A percentile compares a stretch with the other conserved stretches of the same genome.
These are phyloP conservation scores for Rubroboletus satanas DNA, from an alignment of 768 basidiomycete genomes.

Conservation along the genomic window DNA sequence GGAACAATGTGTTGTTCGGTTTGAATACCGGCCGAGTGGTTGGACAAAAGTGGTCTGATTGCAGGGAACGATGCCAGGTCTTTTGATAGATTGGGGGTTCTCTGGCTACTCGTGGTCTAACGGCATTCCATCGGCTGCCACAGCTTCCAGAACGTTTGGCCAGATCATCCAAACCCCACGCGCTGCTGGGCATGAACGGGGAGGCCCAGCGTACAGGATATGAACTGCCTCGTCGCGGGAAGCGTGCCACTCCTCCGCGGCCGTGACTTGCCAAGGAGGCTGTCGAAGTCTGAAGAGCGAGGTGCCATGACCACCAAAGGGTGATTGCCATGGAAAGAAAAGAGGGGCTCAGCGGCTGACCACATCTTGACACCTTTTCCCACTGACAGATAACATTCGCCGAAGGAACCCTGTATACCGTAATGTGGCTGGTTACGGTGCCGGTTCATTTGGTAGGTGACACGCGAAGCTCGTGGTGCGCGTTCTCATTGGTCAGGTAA, in stretches of 20 bases:
- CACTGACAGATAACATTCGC: not conserved
- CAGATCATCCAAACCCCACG: not conserved
- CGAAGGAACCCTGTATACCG: not conserved
- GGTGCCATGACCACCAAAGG: not conserved
- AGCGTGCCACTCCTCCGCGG: not conserved
- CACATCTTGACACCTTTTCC: conserved; percentile 4
- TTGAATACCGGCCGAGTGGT: not conserved
- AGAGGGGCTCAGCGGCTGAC: not conserved
- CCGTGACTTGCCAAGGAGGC: not conserved
- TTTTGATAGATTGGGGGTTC: not conserved
- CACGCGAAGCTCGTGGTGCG: not conserved
- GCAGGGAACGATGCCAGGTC: not conserved
- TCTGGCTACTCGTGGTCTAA: not conserved
- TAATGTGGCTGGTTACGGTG: conserved; percentile 1
- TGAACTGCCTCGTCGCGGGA: not conserved
- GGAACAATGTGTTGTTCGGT: not conserved
- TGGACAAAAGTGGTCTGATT: conserved; percentile 9
- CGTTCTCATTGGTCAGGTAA: conserved; percentile 10
- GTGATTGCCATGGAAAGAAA: not conserved
- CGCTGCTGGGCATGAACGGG: not conserved
- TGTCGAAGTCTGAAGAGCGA: not conserved
- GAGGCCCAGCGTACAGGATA: not conserved
- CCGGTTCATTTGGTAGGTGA: conserved; percentile 6
- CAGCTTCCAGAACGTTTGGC: not conserved
- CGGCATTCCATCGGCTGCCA: conserved; percentile 6